phyloP scores from a whole-genome alignment of 768 basidiomycete species.

The Kwoniella shandongensis region DNA sequence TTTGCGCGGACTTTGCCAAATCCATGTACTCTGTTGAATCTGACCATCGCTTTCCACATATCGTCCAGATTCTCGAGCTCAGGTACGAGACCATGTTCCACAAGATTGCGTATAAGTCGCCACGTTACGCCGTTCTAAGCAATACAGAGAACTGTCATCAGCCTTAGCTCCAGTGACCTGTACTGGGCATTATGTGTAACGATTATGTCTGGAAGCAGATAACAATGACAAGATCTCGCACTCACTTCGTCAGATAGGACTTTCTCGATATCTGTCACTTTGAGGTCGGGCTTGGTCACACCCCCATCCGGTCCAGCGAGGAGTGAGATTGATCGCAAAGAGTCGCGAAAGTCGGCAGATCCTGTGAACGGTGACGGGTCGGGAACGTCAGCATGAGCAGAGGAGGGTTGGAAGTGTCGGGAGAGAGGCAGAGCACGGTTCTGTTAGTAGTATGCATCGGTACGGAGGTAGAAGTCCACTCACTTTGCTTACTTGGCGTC shows the following conservation, averaged over 20 bases:
- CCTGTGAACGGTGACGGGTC: no score
- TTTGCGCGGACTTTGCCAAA: conserved; percentile 32
- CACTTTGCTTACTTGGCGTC: conserved; percentile 10
- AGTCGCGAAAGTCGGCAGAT: conserved; percentile 14
- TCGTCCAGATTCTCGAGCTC: conserved; percentile 32
- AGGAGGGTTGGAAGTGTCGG: no score
- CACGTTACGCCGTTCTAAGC: conserved; percentile 47
- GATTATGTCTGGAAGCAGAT: no score
- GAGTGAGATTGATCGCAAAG: conserved; percentile 31
- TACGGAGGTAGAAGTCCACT: no score
- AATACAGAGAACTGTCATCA: not conserved
- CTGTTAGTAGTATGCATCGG: no score
- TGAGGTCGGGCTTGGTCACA: conserved; percentile 20
- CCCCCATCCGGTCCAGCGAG: conserved; percentile 26
- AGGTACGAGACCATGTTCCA: conserved; percentile 33
- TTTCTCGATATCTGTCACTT: conserved; percentile 37
- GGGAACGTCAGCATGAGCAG: no score
- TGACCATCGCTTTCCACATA: conserved; percentile 26
- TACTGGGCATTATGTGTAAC: not conserved
- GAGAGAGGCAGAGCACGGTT: no score
- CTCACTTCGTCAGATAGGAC: conserved; percentile 43
- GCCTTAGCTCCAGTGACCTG: not conserved
- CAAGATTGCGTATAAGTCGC: conserved; percentile 36
- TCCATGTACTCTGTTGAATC: conserved; percentile 44
- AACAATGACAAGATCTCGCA: not conserved